phyloP scores from a whole-genome alignment of 2,329 filamentous ascomycete species.

The Botryotinia convoluta region DNA sequence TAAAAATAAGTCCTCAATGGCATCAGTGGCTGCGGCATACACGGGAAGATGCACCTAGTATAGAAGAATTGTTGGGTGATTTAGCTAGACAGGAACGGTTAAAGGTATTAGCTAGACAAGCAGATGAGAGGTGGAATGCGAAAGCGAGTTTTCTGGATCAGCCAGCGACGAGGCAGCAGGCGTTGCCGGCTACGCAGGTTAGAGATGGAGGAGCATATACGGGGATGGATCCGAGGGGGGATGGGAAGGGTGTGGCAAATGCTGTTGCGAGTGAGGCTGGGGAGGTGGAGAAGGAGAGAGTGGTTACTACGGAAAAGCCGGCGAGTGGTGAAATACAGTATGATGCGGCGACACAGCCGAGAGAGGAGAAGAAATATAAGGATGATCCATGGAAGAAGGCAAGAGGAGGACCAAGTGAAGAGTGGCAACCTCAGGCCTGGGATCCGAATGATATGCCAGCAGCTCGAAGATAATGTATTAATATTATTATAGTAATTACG shows the following conservation, averaged over 20 bases:
- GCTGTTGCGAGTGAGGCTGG: conserved; percentile 8
- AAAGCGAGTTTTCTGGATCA: conserved; percentile 52
- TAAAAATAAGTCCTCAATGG: conserved; percentile 60
- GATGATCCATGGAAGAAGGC: conserved; percentile 58
- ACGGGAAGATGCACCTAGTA: conserved; percentile 51
- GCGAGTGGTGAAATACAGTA: background rate
- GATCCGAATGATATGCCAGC: conserved; percentile 18
- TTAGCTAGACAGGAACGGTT: conserved; percentile 52
- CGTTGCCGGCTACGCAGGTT: background rate
- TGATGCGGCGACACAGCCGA: conserved; percentile 15
- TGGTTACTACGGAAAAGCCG: background rate
- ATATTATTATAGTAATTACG: background rate
- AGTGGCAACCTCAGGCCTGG: conserved; percentile 47
- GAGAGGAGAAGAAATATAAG: conserved; percentile 26
- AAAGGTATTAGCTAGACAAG: conserved; percentile 56
- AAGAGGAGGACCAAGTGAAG: conserved; percentile 55
- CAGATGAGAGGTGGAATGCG: conserved; percentile 62
- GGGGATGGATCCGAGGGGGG: background rate
- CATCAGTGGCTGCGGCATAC: conserved; percentile 67
- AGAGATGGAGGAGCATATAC: background rate
- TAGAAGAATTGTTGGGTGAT: conserved; percentile 57
- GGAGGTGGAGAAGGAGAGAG: conserved; percentile 18
- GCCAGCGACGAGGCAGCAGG: conserved; percentile 30
- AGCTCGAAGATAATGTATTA: background rate
- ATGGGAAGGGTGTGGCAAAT: background rate